Conservation (phyloP, 2,329 filamentous ascomycete species). For the Fonsecaea nubica region DNA sequence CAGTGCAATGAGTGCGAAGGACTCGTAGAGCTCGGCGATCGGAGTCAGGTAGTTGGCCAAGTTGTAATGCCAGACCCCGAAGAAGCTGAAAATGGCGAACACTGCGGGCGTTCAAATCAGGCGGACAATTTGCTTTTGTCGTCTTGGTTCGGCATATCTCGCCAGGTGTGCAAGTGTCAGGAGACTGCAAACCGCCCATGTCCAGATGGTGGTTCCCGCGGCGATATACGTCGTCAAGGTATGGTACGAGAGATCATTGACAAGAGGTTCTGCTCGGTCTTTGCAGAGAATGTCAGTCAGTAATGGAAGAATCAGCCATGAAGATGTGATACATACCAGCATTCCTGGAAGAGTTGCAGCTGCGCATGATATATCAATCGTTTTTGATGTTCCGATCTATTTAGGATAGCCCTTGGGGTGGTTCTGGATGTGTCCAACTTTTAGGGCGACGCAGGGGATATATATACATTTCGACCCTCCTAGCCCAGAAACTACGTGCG, state of each 20-base stretch:
- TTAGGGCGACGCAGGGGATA: background rate
- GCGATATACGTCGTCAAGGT: background rate
- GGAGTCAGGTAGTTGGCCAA: conserved; percentile 5
- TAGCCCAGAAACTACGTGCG: background rate
- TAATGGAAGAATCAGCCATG: background rate
- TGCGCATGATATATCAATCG: background rate
- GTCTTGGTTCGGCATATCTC: background rate
- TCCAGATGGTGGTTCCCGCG: conserved; percentile 1
- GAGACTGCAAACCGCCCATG: background rate
- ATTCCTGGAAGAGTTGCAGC: background rate
- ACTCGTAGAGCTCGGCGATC: background rate
- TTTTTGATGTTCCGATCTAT: background rate
- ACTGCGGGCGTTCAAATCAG: background rate
- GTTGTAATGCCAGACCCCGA: conserved; percentile 4
- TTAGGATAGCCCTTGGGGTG: background rate
- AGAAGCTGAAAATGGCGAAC: conserved; percentile 2
- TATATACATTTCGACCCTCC: background rate
- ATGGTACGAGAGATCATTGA: background rate
- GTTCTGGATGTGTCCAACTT: background rate
- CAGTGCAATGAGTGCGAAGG: background rate
- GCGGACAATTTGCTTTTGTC: background rate
- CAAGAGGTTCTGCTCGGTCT: background rate
- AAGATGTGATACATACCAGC: background rate
- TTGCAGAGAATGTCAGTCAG: background rate
- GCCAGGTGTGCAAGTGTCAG: background rate